phyloP scores from a whole-genome alignment of 768 basidiomycete genomes.

The Russula sp. region DNA sequence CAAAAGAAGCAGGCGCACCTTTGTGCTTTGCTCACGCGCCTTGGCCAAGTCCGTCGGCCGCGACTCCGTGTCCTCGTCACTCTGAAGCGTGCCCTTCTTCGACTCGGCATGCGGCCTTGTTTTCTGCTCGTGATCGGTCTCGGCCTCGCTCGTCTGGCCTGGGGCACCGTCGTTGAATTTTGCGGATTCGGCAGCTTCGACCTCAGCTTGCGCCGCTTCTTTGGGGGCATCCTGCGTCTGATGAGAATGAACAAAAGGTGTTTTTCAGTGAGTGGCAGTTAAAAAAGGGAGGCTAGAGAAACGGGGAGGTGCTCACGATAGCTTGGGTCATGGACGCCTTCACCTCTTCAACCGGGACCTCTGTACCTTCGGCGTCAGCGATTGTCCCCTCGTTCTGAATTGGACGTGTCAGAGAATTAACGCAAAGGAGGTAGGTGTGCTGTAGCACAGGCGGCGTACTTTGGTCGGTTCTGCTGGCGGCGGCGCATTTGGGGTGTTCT shows the following conservation, averaged over 20 bases:
- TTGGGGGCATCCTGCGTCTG: constrained; percentile 26
- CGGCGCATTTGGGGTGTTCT: constrained; percentile 41
- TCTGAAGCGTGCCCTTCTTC: constrained; percentile 24
- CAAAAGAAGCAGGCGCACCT: constrained; percentile 6
- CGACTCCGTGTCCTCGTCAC: constrained; percentile 12
- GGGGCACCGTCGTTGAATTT: constrained; percentile 22
- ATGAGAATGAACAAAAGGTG: neutral
- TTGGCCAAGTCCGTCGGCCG: constrained; percentile 24
- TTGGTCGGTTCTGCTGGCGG: constrained; percentile 1
- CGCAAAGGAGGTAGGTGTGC: neutral
- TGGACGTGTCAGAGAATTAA: neutral
- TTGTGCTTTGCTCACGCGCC: constrained; percentile 19
- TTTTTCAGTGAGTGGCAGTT: neutral
- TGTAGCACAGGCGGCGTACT: neutral
- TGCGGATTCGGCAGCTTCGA: constrained; percentile 15
- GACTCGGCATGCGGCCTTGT: constrained; percentile 23
- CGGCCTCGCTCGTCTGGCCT: constrained; percentile 25
- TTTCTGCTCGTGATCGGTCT: constrained; percentile 25
- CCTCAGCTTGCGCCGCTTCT: constrained; percentile 28
- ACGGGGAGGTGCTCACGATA: constrained; percentile 14
- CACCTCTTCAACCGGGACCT: constrained; percentile 27
- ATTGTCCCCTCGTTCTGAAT: constrained; percentile 16
- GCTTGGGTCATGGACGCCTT: constrained; percentile 27
- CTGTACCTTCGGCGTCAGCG: constrained; percentile 29
- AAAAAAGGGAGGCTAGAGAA: too few relatives aligned